Base-by-base conservation (phyloP, 2,329 filamentous ascomycete species). In the Cladobotryum protrusum region DNA sequence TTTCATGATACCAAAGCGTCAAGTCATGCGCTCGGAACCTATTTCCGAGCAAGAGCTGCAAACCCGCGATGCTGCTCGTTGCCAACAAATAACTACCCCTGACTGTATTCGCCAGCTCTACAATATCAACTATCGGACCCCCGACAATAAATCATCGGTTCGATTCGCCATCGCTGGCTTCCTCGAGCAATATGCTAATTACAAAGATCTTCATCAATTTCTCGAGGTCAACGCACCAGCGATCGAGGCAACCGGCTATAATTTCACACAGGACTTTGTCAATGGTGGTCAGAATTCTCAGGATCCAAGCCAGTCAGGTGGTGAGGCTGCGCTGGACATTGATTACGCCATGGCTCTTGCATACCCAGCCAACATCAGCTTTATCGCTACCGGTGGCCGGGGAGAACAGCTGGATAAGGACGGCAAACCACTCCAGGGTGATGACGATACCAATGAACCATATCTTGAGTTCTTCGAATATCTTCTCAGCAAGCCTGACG, bases 381-480 rank as follows among this genome's bases (percentile, higher is more conserved):
- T 72, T 56, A 75, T 74, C 53, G 64, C 68, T 3, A 71, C 71
- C 0, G 74, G 69, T 5, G 75, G 75, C 1, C 67, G 71, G 2
- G 73, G 71, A 13, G 63, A 59, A 3, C 67, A 72, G 51, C 58
- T 77, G 6, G 65, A 68, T 52, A 55, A 64, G 5, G 49, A 67
- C 11, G 71, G 73, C n/a, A 57, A 65, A 2, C 49, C 64, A 1
- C 39, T 71, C 3, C 50, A 62, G 0, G 59, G 57, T 4, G 57
- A 62, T 2, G 54, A 59, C 4, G 60, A 61, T 8, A 29, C 24
- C 3, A 82, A 83, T 57, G 79, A 83, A 61, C 80, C 80, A 0
- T 83, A 78, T 54, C 63, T 82, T 3, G 72, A 76, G 43, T 75
- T 77, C 54, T 66, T 81, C 13, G 68, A 78, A 49, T 70, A 74